Evolutionary conservation across 805 yeast species (phyloP), one percentile per base, ranked within the genome.

Genomic region (Barnettozyma pratensis): DNA sequence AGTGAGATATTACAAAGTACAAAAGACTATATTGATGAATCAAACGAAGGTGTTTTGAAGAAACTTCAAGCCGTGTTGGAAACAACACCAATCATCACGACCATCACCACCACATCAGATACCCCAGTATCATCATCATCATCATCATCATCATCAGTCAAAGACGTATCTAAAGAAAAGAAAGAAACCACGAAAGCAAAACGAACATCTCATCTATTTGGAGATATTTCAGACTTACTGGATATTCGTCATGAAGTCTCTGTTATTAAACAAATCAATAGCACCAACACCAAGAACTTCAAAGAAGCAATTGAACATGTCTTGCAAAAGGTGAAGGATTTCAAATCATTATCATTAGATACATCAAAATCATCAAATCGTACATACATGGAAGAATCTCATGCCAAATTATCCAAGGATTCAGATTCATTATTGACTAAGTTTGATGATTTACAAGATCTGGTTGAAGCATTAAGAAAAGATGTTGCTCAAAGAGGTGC

Each of bases 401-500:
- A 87, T 60, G 62, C 70, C 5, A 81, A 80, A 57, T 72, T 94
- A 27, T 86, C 95, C 7, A 80, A 77, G 41, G 91, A 87, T 12
- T 83, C 95, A 7, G 96, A 89, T 62, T 59, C 63, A 0, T 67
- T 94, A 8, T 73, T 94, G 34, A 82, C 92, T 0, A 79, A 76
- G 53, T 92, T 92, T 5, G 99, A 94, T 63, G 97, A 89, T 55
- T 70, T 94, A 19, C 97, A 91, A 61, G 99, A 94, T 66, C 67
- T 87, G 8, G 87, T 94, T 63, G 99, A 94, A 61, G 87, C 87
- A 0, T 70, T 92, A 47, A 74, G 97, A 47, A 83, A 88, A 56
- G 98, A 91, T 67, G 96, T 94, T 11, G 96, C 96, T 0, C 85
- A 83, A 51, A 77, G 97, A 53, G 96, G 97, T 25, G 90, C 90